Conservation (phyloP, 177 flowering plant species). For the Vitis hybrid region DNA sequence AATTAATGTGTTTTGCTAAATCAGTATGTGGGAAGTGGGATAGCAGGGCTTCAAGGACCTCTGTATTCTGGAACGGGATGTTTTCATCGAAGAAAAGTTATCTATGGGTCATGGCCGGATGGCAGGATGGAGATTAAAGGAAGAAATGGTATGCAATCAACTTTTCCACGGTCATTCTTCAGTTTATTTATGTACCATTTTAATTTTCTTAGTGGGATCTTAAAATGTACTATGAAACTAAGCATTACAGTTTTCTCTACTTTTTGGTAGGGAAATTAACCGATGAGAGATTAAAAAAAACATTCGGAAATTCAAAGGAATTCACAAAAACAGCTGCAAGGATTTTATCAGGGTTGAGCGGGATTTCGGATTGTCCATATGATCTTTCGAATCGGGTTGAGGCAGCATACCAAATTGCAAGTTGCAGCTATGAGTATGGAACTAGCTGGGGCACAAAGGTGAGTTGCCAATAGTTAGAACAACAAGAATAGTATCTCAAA, state of each 20-base stretch:
- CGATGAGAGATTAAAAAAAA: conserved; percentile 3
- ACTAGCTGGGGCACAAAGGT: conserved; percentile 58
- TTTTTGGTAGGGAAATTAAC: conserved; percentile 16
- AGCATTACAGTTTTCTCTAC: too few species aligned
- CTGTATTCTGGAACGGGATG: conserved; percentile 57
- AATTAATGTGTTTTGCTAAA: not conserved
- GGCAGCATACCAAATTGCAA: conserved; percentile 36
- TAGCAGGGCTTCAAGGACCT: conserved; percentile 55
- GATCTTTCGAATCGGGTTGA: conserved; percentile 27
- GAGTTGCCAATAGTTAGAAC: not conserved
- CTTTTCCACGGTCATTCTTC: not conserved
- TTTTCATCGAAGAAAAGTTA: conserved; percentile 55
- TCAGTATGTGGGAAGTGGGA: conserved; percentile 30
- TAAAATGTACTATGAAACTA: too few species aligned
- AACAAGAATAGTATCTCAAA: not conserved
- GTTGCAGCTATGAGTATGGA: conserved; percentile 40
- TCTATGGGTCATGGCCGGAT: conserved; percentile 46
- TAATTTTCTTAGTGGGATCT: not conserved
- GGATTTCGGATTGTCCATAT: not conserved
- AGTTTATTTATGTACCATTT: not conserved
- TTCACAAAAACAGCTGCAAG: conserved; percentile 24
- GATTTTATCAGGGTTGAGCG: not conserved
- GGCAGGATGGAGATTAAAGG: conserved; percentile 1
- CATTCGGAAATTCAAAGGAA: conserved; percentile 35
- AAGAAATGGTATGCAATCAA: conserved; percentile 8